These are phyloP conservation scores for Mycothermus thermophilus DNA, from an alignment of 495 filamentous ascomycete genomes.

Conservation along the genomic window DNA sequence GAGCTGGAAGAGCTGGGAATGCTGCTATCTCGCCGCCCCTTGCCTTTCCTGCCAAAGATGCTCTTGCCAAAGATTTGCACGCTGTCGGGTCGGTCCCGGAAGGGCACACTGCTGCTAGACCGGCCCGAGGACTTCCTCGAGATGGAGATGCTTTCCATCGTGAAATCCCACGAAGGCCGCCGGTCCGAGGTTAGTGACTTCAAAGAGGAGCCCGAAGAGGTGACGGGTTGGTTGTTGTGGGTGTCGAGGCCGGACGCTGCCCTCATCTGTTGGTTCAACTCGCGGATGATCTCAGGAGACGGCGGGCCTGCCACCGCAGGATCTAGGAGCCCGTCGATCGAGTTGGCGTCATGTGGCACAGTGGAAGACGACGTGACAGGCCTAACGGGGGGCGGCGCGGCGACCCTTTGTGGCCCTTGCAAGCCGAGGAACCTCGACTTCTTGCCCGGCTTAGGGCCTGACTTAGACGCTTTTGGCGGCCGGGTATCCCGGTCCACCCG, in stretches of 20 bases:
- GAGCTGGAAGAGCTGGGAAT: conserved; percentile 28
- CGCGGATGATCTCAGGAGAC: conserved; percentile 39
- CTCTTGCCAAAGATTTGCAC: conserved; percentile 40
- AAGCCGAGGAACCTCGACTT: conserved; percentile 5
- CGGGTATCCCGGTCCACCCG: conserved; percentile 11
- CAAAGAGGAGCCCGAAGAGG: conserved; percentile 35
- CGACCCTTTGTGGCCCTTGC: conserved; percentile 1
- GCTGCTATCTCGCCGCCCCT: conserved; percentile 28
- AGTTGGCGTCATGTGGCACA: conserved; percentile 12
- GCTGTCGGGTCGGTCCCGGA: conserved; percentile 38
- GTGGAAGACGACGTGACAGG: conserved; percentile 7
- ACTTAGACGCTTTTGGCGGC: conserved; percentile 11
- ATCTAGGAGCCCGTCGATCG: conserved; percentile 26
- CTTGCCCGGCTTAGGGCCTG: not conserved
- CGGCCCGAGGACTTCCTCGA: conserved; percentile 38
- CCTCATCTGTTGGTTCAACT: conserved; percentile 37
- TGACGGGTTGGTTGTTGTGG: conserved; percentile 30
- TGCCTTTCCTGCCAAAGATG: conserved; percentile 34
- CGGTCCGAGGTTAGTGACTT: conserved; percentile 27
- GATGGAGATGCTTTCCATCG: conserved; percentile 27
- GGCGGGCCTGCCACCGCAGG: conserved; percentile 40
- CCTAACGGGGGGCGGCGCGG: conserved; percentile 3
- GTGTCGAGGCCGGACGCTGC: conserved; percentile 30
- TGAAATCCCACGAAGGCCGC: conserved; percentile 30
- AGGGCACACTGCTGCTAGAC: conserved; percentile 33